These are phyloP conservation scores for Gamsiella multidivaricata DNA, from an alignment of 192 early-diverging fungal genomes.

Conservation along the genomic window DNA sequence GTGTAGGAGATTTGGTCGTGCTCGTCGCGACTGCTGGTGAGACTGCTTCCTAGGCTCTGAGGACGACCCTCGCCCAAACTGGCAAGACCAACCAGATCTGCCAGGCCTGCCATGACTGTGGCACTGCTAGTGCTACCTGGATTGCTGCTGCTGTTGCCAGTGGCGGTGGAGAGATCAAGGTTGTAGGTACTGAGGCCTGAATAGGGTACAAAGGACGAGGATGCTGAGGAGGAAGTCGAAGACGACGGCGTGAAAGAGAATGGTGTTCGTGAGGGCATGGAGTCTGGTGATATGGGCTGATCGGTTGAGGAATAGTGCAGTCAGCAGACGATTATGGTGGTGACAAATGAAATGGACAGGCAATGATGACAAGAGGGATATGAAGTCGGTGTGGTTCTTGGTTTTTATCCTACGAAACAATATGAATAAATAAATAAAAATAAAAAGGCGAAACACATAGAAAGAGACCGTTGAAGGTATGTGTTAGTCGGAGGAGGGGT, in stretches of 20 bases:
- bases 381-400: too few relatives aligned
- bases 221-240: constrained; percentile 24
- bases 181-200: constrained; percentile 2
- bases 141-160: constrained; percentile 1
- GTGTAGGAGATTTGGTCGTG: constrained; percentile 30
- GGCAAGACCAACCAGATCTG: constrained; percentile 3
- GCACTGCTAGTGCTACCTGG: not conserved
- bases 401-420: too few relatives aligned
- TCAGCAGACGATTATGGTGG: too few relatives aligned
- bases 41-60: constrained; percentile 27
- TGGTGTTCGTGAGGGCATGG: constrained; percentile 27
- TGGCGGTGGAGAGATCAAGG: constrained; percentile 5
- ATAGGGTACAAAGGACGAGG: constrained; percentile 27
- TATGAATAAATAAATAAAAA: too few relatives aligned
- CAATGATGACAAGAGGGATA: too few relatives aligned
- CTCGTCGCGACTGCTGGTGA: constrained; percentile 46
- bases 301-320: too few relatives aligned
- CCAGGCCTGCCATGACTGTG: not conserved
- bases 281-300: too few relatives aligned
- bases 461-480: too few relatives aligned
- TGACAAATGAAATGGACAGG: too few relatives aligned
- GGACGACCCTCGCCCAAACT: not conserved
- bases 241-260: constrained; percentile 27
- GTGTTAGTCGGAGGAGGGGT: too few relatives aligned
- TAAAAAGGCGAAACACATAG: too few relatives aligned